These are phyloP conservation scores for Curvularia verruculosa DNA, from an alignment of 2,329 filamentous ascomycete genomes.

Conservation along the genomic window DNA sequence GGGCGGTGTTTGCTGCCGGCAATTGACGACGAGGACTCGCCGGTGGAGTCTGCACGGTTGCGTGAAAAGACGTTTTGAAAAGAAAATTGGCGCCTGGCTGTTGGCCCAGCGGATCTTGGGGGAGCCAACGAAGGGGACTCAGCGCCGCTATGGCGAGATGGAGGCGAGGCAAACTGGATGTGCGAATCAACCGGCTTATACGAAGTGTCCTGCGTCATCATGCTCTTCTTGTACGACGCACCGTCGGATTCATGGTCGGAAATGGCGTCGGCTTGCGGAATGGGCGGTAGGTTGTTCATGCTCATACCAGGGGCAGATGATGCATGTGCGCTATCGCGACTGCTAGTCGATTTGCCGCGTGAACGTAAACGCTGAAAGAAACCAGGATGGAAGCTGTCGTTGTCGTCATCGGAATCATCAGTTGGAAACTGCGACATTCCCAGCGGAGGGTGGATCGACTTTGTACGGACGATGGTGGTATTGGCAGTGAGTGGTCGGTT, in stretches of 20 bases:
- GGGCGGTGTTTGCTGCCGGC: constrained; percentile 21
- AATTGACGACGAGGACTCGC: constrained; percentile 21
- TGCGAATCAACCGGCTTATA: constrained; percentile 55
- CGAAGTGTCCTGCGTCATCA: constrained; percentile 52
- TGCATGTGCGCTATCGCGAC: constrained; percentile 25
- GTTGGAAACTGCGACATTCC: constrained; percentile 86
- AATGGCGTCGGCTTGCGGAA: constrained; percentile 29
- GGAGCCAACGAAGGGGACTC: constrained; percentile 54
- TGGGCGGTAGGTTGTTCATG: constrained; percentile 32
- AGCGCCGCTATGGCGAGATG: constrained; percentile 48
- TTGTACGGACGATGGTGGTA: constrained; percentile 53
- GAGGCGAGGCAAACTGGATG: constrained; percentile 53
- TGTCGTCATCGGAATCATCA: constrained; percentile 57
- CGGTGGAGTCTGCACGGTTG: constrained; percentile 37
- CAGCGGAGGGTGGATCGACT: constrained; percentile 72
- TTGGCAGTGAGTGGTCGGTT: constrained; percentile 42
- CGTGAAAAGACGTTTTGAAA: constrained; percentile 85
- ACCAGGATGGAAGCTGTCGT: constrained; percentile 53
- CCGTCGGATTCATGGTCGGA: constrained; percentile 42
- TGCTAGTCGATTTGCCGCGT: constrained; percentile 43
- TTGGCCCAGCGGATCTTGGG: constrained; percentile 64
- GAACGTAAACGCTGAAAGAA: constrained; percentile 52
- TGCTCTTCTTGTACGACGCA: constrained; percentile 54
- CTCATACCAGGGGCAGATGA: constrained; percentile 22
- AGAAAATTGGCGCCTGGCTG: constrained; percentile 78